phyloP scores from a whole-genome alignment of 2,329 filamentous ascomycete genomes.

The Ceratocystiopsis brevicomis region DNA sequence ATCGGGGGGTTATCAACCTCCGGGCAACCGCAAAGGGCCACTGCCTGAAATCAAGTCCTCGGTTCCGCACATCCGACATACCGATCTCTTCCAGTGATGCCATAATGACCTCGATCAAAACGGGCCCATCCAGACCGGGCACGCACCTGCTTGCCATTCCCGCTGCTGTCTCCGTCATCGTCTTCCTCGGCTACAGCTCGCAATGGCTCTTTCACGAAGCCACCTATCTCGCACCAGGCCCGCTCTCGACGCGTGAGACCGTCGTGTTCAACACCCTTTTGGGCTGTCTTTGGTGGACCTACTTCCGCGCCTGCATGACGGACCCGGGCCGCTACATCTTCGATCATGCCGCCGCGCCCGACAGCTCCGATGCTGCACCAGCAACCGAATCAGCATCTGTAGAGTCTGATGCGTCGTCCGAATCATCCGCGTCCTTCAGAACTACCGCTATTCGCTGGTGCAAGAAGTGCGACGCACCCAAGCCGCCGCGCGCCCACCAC shows the following conservation, averaged over 20 bases:
- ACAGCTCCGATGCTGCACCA: not conserved
- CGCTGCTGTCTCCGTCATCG: slow-evolving; percentile 44
- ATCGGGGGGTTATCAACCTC: no score
- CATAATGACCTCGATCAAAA: slow-evolving; percentile 10
- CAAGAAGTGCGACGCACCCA: slow-evolving; percentile 53
- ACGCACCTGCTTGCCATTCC: slow-evolving; percentile 47
- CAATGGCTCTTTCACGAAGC: slow-evolving; percentile 50
- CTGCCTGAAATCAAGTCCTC: no score
- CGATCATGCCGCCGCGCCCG: slow-evolving; percentile 1
- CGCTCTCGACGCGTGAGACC: slow-evolving; percentile 36
- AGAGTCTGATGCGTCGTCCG: not conserved
- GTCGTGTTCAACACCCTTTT: slow-evolving; percentile 49
- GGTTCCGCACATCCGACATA: no score
- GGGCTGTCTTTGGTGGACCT: slow-evolving; percentile 46
- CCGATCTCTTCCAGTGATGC: no score
- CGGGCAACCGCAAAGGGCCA: no score
- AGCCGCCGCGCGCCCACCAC: slow-evolving; percentile 64
- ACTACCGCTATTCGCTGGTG: slow-evolving; percentile 38
- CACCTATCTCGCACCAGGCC: slow-evolving; percentile 38
- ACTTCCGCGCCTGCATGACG: slow-evolving; percentile 40
- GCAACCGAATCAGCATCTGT: not conserved
- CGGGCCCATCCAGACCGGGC: slow-evolving; percentile 21
- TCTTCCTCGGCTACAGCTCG: slow-evolving; percentile 52
- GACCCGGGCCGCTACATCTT: slow-evolving; percentile 38
- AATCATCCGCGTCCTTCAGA: slow-evolving; percentile 1